Evolutionary conservation across 768 basidiomycete genomes (phyloP).

Genomic region (Myochromella boudieri): DNA sequence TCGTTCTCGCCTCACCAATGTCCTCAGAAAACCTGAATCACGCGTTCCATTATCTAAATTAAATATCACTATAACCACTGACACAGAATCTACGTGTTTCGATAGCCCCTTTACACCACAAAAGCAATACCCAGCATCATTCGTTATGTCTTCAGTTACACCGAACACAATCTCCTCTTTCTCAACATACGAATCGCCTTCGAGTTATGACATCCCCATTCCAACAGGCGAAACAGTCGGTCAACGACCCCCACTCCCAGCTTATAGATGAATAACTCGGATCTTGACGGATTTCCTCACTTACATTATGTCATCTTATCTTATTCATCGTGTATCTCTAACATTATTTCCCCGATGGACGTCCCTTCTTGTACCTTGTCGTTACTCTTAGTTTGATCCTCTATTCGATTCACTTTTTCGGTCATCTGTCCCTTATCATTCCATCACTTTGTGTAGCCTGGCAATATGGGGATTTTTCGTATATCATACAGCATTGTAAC

Average conservation of each 20-base stretch:
- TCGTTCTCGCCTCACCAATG: background rate
- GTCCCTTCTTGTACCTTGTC: too few species aligned
- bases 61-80: conserved; percentile 1
- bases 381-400: too few species aligned
- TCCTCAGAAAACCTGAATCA: conserved; percentile 1
- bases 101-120: background rate
- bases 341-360: too few species aligned
- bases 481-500: too few species aligned
- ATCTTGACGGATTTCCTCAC: background rate
- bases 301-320: too few species aligned
- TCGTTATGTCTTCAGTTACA: conserved; percentile 3
- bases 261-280: background rate
- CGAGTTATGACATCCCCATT: conserved; percentile 1
- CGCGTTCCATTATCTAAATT: background rate
- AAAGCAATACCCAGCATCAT: conserved; percentile 2
- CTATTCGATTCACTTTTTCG: too few species aligned
- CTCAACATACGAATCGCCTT: background rate
- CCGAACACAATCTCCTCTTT: conserved; percentile 4
- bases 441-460: too few species aligned
- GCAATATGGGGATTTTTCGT: too few species aligned
- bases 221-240: too few species aligned
- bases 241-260: background rate
- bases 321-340: too few species aligned
- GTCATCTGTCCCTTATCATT: too few species aligned
- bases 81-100: conserved; percentile 4